Conservation (phyloP, 2,329 filamentous ascomycete species). For the Apiospora arundinis region DNA sequence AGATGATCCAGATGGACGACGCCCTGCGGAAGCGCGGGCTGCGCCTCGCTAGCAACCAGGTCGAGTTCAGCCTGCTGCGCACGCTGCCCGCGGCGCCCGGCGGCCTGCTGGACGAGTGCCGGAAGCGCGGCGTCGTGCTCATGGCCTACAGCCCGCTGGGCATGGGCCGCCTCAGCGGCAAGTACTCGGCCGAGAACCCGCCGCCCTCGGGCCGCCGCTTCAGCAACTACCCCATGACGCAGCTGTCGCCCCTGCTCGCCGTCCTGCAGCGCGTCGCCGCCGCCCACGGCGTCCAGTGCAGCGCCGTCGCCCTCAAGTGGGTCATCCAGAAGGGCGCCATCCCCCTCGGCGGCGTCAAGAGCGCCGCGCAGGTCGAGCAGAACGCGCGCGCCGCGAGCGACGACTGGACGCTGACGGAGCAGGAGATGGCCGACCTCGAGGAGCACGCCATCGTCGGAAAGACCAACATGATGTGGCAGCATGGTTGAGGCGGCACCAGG, state of each 20-base stretch:
- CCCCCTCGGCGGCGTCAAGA: conserved; percentile 49
- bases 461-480: conserved; percentile 48
- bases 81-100: conserved; percentile 43
- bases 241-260: conserved; percentile 46
- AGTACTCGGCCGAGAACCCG: conserved; percentile 46
- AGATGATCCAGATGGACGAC: conserved; percentile 50
- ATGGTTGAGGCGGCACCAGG: conserved; percentile 39
- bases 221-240: conserved; percentile 50
- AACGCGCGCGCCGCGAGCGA: conserved; percentile 40
- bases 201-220: conserved; percentile 46
- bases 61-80: conserved; percentile 50
- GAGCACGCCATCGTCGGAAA: conserved; percentile 46
- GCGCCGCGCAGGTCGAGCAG: conserved; percentile 46
- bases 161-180: conserved; percentile 47
- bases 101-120: conserved; percentile 47
- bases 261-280: conserved; percentile 44
- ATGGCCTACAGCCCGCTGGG: conserved; percentile 49
- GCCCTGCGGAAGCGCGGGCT: conserved; percentile 44
- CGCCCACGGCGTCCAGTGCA: conserved; percentile 40
- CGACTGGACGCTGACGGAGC: conserved; percentile 48
- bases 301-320: conserved; percentile 51
- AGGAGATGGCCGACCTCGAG: conserved; percentile 50
- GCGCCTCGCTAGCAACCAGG: conserved; percentile 51
- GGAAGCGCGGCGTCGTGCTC: conserved; percentile 48
- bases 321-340: conserved; percentile 50